Evolutionary conservation across 176 grass and related monocot genomes (phyloP).

Genomic region (Ensete glaucum): DNA sequence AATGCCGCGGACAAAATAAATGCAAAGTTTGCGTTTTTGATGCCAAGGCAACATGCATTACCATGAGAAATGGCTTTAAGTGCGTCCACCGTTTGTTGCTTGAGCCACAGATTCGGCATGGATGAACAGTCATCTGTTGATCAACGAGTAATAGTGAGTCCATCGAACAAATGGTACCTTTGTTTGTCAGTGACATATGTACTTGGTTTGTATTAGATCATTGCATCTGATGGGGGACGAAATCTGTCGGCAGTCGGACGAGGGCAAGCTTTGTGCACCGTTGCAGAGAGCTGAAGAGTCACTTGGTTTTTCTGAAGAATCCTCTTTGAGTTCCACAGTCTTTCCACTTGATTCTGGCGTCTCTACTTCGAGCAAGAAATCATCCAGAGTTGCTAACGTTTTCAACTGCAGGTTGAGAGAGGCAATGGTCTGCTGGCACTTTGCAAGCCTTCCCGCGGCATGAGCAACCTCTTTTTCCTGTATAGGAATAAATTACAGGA

Average conservation of each 20-base stretch:
- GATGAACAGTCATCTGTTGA: background rate
- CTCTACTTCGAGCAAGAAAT: slow-evolving; percentile 6
- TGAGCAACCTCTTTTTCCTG: slow-evolving; percentile 5
- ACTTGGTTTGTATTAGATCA: background rate
- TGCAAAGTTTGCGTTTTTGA: too few relatives aligned
- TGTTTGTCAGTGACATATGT: background rate
- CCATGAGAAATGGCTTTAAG: too few relatives aligned
- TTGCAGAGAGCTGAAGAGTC: background rate
- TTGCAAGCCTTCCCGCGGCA: slow-evolving; percentile 2
- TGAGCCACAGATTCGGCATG: background rate
- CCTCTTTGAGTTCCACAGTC: background rate
- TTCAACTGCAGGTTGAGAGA: slow-evolving; percentile 15
- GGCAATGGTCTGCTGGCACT: slow-evolving; percentile 19
- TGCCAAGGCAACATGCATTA: too few relatives aligned
- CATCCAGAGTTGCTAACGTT: slow-evolving; percentile 15
- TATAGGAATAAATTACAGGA: too few relatives aligned
- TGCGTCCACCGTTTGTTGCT: background rate
- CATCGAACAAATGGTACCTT: background rate
- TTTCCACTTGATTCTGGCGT: slow-evolving; percentile 3
- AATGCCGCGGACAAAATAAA: too few relatives aligned
- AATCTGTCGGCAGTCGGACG: background rate
- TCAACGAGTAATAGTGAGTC: background rate
- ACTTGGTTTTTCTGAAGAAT: background rate
- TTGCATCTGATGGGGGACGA: background rate
- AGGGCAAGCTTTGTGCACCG: background rate